Base-by-base conservation (phyloP, 768 basidiomycete species). In the Pulveroboletus sp. region DNA sequence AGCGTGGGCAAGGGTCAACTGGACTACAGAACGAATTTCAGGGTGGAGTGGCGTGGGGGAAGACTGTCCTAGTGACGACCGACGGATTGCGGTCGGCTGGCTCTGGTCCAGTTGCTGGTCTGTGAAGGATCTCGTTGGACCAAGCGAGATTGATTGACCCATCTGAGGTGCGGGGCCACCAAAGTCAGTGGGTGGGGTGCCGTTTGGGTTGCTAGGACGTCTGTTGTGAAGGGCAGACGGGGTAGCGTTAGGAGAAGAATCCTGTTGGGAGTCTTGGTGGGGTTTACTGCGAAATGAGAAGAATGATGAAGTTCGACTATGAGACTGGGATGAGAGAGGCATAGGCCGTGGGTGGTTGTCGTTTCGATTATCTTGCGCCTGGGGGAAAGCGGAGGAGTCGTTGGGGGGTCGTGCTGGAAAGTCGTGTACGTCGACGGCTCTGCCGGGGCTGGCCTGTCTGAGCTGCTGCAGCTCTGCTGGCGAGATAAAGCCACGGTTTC, bases 21-120 rank as follows among this genome's bases (percentile, higher is more conserved):
- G 78, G 27, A 92, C 84, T 47, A 89, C 79, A 3, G 86, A 89
- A 40, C 85, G 81, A 46, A 92, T 90, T 69, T 92, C 89, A 8
- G 86, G 83, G 65, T 92, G 89, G 15, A 90, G 70, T 12, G 76
- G 76, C 1, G 74, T 65, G 1, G 75, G 43, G n/a, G 60, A 0
- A 21, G 55, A 44, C 17, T 57, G 62, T 14, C 44, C 44, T 6
- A 58, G 44, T 0, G 65, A 68, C 3, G 52, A 36, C 43, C 59
- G 57, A 5, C 66, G 66, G 3, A 48, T 8, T 10, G 57, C 6
- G 9, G 48, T 3, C 10, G 52, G 50, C 39, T 43, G 64, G 8
- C 67, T 61, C 38, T 55, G 66, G 62, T 60, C 57, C 40, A 58
- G 50, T 35, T 59, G 51, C 43, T 57, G 55, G 36, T 58, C 61